A percentile compares a stretch with the other conserved stretches of the same genome.
Evolutionary conservation across 768 basidiomycete species (phyloP).

Genomic region (Tremella yokohamensis): DNA sequence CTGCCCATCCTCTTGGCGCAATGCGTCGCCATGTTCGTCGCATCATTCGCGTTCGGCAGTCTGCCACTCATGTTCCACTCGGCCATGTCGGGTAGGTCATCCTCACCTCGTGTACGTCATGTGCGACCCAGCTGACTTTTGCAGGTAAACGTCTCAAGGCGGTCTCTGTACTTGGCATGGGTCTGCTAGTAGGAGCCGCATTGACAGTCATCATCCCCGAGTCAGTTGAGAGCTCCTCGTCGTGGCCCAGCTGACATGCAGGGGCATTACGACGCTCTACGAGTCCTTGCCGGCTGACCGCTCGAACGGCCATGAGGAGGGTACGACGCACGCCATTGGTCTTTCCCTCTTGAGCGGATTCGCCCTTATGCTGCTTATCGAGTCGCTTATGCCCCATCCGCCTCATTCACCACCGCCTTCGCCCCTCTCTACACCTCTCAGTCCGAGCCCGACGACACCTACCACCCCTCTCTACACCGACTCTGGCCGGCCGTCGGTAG

Average conservation of each 20-base stretch:
- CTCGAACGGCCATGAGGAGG: constrained; percentile 24
- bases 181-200: constrained; percentile 82
- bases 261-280: constrained; percentile 47
- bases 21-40: constrained; percentile 47
- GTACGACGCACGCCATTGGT: constrained; percentile 43
- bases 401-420: constrained; percentile 31
- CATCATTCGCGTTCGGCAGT: constrained; percentile 64
- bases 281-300: constrained; percentile 27
- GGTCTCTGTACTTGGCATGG: constrained; percentile 67
- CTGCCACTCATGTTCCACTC: constrained; percentile 68
- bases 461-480: constrained; percentile 18
- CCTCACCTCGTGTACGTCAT: constrained; percentile 3
- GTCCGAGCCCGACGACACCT: constrained; percentile 14
- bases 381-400: constrained; percentile 48
- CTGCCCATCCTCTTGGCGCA: constrained; percentile 46
- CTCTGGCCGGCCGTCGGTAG: constrained; percentile 10
- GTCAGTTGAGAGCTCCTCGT: constrained; percentile 62
- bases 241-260: constrained; percentile 43
- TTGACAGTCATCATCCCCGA: constrained; percentile 90
- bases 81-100: constrained; percentile 32
- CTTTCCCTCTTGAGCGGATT: constrained; percentile 47
- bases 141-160: constrained; percentile 55
- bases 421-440: constrained; percentile 13
- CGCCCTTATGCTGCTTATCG: constrained; percentile 50
- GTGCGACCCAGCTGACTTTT: constrained; percentile 15